Evolutionary conservation across 2,329 filamentous ascomycete genomes (phyloP).

Genomic region (Calycina herbarum): DNA sequence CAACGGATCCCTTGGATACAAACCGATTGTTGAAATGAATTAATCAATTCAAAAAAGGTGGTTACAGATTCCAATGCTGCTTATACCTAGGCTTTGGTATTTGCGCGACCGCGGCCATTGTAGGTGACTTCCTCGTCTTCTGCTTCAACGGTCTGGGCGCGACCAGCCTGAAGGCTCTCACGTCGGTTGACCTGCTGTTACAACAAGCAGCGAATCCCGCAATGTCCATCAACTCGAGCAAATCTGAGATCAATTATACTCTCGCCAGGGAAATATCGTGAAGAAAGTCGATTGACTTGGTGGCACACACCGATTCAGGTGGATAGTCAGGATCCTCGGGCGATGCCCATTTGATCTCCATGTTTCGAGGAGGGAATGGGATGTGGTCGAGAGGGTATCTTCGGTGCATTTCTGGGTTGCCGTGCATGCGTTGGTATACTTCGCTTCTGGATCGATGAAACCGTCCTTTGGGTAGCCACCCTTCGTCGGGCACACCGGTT

Average conservation of each 20-base stretch:
- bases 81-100: background rate
- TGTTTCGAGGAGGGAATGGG: background rate
- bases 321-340: background rate
- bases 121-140: slow-evolving; percentile 9
- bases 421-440: slow-evolving; percentile 8
- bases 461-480: slow-evolving; percentile 2
- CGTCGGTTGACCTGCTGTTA: background rate
- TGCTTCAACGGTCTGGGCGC: background rate
- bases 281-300: no score
- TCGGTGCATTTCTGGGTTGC: background rate
- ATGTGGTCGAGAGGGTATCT: slow-evolving; percentile 8
- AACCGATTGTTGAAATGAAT: background rate
- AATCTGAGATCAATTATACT: no score
- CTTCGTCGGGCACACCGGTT: slow-evolving; percentile 55
- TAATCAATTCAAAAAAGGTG: background rate
- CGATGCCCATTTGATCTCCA: background rate
- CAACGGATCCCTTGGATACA: background rate
- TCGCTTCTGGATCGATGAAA: background rate
- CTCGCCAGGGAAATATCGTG: no score
- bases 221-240: no score
- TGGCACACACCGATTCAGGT: no score
- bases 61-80: background rate
- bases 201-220: no score
- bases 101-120: background rate
- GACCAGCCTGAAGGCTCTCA: background rate